Percentiles rank a stretch among this genome's conserved stretches.
These are phyloP conservation scores for Chaetomiaceae sp. DNA, from an alignment of 2,329 filamentous ascomycete species.

Conservation along the genomic window DNA sequence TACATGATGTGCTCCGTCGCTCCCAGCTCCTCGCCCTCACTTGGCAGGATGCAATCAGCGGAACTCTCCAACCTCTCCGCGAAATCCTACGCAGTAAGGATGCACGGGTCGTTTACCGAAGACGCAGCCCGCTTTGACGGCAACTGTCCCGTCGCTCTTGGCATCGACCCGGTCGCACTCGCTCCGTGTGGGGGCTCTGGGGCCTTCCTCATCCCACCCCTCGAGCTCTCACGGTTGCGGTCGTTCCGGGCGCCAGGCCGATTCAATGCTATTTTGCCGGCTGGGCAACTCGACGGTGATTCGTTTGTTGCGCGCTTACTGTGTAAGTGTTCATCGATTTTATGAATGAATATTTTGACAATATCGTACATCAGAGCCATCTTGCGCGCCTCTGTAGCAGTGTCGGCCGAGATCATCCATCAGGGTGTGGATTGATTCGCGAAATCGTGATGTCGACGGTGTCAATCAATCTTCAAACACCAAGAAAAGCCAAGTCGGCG, in stretches of 20 bases:
- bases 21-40: no score
- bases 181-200: not conserved
- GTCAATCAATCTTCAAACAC: constrained; percentile 4
- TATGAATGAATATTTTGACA: no score
- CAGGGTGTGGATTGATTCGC: no score
- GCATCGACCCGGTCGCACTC: not conserved
- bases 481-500: constrained; percentile 20
- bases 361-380: no score
- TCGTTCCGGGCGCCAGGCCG: not conserved
- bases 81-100: no score
- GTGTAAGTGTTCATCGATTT: no score
- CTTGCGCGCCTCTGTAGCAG: no score
- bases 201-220: not conserved
- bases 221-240: not conserved
- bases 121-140: constrained; percentile 2
- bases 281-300: no score
- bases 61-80: not conserved
- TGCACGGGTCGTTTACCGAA: constrained; percentile 3
- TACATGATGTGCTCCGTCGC: no score
- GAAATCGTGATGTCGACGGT: not conserved
- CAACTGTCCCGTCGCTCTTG: not conserved
- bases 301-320: no score
- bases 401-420: no score
- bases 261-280: not conserved
- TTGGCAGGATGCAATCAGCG: not conserved